Evolutionary conservation across 306 rosid species (phyloP).

Genomic region (Cicer chorassanicum): DNA sequence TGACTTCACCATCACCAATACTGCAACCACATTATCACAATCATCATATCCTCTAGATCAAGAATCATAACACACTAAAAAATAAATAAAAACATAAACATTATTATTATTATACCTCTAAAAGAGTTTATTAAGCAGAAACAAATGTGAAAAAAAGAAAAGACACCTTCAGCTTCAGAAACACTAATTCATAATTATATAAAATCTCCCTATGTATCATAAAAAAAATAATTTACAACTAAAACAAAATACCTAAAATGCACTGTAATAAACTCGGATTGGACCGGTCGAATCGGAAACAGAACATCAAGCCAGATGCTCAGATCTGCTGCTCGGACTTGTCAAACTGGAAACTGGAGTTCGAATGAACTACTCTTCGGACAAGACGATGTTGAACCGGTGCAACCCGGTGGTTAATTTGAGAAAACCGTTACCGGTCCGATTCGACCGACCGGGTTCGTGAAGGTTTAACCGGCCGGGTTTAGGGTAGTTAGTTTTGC

Average conservation of each 20-base stretch:
- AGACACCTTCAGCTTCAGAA: constrained; percentile 31
- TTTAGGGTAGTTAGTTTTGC: too few species aligned
- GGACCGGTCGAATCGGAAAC: too few species aligned
- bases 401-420: not conserved
- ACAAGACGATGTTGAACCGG: not conserved
- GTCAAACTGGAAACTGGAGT: too few species aligned
- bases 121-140: constrained; percentile 7
- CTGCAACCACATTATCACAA: constrained; percentile 52
- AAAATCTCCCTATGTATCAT: constrained; percentile 2
- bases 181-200: not conserved
- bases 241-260: not conserved
- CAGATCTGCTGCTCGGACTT: too few species aligned
- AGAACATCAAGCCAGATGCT: too few species aligned
- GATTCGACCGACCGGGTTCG: not conserved
- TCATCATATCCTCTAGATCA: constrained; percentile 37
- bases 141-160: constrained; percentile 1
- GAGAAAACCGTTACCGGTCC: not conserved
- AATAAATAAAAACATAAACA: constrained; percentile 28
- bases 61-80: constrained; percentile 5
- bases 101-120: not conserved
- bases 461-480: too few species aligned
- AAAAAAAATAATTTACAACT: not conserved
- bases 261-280: not conserved
- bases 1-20: constrained; percentile 77
- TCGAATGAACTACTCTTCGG: too few species aligned